Base-by-base conservation (phyloP, 805 yeast species). In the Kazachstania africana region DNA sequence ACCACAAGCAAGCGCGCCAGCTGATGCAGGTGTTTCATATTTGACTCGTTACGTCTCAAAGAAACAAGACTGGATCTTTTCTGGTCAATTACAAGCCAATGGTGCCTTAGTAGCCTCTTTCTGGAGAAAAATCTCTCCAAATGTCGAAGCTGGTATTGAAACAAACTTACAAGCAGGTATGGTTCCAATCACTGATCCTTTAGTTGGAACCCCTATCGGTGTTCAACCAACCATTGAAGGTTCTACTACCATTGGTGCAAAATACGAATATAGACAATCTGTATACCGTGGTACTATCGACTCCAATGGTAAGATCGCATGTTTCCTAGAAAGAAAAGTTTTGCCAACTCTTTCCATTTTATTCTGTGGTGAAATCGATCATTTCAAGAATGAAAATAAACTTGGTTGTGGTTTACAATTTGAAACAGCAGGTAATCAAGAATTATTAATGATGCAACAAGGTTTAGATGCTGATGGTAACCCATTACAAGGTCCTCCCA, bases 191-290 rank as follows among this genome's bases (percentile, higher is more conserved):
- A 72, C 75, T 34, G 81, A 78, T 57, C 74, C 78, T 29, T 66
- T 81, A 59, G 68, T 77, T 68, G 83, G 84, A 48, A 69, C 75
- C 33, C 80, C 88, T 53, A 74, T 81, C 42, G 87, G 88, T 38
- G 72, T 76, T 47, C 84, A 82, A 56, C 82, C 94, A 21, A 75
- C 78, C 27, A 68, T 87, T 37, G 95, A 88, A 55, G 97, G 94
- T 53, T 70, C 72, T 50, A 87, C 98, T 47, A 81, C 95, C 38
- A 57, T 88, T 36, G 98, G 96, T 63, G 94, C 95, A 50, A 91
- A 88, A 65, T 88, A 88, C 63, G 97, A 91, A 66, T 91, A 84
- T 72, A 84, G 96, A 66, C 93, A 84, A 63, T 78, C 93, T 36
- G 78, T 84, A 33, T 85, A 85, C 74, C 77, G 98, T 63, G 95